Percentiles rank a stretch among this genome's conserved stretches.
phyloP scores from a whole-genome alignment of 345 rosid genomes.

The Limnanthes douglasii region DNA sequence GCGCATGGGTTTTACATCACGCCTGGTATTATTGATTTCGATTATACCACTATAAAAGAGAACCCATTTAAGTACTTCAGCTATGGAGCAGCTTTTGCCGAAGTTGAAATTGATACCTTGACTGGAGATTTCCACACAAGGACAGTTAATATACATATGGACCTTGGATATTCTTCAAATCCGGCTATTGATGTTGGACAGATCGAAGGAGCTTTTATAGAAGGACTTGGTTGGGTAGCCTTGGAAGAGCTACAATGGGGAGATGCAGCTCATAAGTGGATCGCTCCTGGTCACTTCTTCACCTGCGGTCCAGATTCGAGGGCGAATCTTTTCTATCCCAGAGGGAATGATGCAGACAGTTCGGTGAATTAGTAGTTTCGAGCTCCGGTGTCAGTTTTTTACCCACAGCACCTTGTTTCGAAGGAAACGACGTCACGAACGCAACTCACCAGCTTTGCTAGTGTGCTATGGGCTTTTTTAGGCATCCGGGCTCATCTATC shows the following conservation, averaged over 20 bases:
- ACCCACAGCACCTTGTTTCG: too few species aligned
- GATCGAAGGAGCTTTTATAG: slow-evolving; percentile 93
- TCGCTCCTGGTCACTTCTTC: slow-evolving; percentile 57
- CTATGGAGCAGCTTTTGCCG: slow-evolving; percentile 82
- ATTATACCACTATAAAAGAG: slow-evolving; percentile 73
- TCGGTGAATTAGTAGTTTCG: too few species aligned
- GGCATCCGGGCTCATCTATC: too few species aligned
- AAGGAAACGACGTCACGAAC: too few species aligned
- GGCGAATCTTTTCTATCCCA: too few species aligned
- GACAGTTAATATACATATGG: slow-evolving; percentile 46
- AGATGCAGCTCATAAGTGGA: slow-evolving; percentile 82
- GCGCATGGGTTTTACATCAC: slow-evolving; percentile 87
- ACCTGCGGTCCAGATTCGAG: slow-evolving; percentile 90
- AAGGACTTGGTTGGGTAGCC: slow-evolving; percentile 95
- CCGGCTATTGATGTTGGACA: slow-evolving; percentile 93
- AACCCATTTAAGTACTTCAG: slow-evolving; percentile 63
- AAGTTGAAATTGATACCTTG: slow-evolving; percentile 85
- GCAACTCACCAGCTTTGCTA: too few species aligned
- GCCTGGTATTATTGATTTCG: slow-evolving; percentile 70
- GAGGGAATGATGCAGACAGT: too few species aligned
- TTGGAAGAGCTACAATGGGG: slow-evolving; percentile 97
- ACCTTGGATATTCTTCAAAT: slow-evolving; percentile 84
- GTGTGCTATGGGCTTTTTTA: too few species aligned
- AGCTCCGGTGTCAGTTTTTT: too few species aligned
- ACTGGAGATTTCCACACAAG: slow-evolving; percentile 92